A percentile compares a stretch with the other conserved stretches of the same genome.
phyloP scores from a whole-genome alignment of 2,329 filamentous ascomycete genomes.

The Penicillium nordicum region DNA sequence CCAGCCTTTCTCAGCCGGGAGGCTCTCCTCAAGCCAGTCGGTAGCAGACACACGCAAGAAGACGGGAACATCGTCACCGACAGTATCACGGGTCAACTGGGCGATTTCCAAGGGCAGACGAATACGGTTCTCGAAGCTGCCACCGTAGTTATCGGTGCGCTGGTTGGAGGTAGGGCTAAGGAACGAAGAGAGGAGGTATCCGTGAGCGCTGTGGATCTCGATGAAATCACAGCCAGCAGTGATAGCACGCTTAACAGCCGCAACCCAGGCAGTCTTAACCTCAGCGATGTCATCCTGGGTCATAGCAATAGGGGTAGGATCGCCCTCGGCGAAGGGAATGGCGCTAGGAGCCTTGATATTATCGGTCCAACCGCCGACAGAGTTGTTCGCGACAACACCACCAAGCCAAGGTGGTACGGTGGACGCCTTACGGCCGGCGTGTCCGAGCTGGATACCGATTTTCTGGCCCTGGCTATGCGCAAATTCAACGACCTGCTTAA shows the following conservation, averaged over 20 bases:
- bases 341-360: constrained; percentile 58
- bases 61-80: constrained; percentile 66
- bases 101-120: constrained; percentile 66
- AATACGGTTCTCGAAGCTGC: constrained; percentile 60
- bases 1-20: constrained; percentile 63
- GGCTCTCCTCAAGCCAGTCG: constrained; percentile 68
- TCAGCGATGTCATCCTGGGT: constrained; percentile 64
- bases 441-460: constrained; percentile 75
- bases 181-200: constrained; percentile 71
- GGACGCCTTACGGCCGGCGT: constrained; percentile 67
- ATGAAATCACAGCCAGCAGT: constrained; percentile 72
- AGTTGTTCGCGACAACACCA: constrained; percentile 45
- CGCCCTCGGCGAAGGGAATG: constrained; percentile 60
- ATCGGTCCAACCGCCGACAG: constrained; percentile 54
- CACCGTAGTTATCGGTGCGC: constrained; percentile 57
- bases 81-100: constrained; percentile 57
- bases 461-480: constrained; percentile 75
- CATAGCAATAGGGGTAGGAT: constrained; percentile 65
- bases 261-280: constrained; percentile 61
- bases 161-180: constrained; percentile 65
- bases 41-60: constrained; percentile 70
- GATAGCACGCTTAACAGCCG: constrained; percentile 58
- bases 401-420: constrained; percentile 53
- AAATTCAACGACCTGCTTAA: constrained; percentile 69
- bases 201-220: constrained; percentile 76